Conservation (phyloP, 148 eudicot species). For the Dianthus caryophyllus region DNA sequence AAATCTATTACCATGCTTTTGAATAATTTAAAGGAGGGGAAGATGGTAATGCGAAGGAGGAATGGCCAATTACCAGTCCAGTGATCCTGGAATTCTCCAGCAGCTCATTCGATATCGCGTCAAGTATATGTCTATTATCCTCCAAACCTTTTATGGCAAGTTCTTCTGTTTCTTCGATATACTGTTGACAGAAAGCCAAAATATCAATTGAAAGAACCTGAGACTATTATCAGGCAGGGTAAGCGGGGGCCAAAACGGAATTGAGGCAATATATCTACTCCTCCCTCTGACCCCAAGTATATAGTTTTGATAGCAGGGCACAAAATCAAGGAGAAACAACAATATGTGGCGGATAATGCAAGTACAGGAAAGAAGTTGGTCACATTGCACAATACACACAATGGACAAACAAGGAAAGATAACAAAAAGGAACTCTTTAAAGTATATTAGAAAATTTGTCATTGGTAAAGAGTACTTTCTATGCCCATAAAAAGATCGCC, state of each 20-base stretch:
- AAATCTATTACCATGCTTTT: too few species aligned
- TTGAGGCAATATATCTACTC: not conserved
- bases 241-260: not conserved
- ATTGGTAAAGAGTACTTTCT: too few species aligned
- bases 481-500: too few species aligned
- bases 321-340: too few species aligned
- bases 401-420: not conserved
- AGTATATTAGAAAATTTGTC: too few species aligned
- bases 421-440: too few species aligned
- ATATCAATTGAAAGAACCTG: not conserved
- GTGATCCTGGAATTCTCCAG: conserved; percentile 72
- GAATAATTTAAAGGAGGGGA: not conserved
- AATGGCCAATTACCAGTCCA: conserved; percentile 55
- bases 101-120: conserved; percentile 55
- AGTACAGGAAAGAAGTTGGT: too few species aligned
- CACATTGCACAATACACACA: too few species aligned
- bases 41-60: not conserved
- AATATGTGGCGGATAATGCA: too few species aligned
- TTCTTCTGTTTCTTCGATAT: conserved; percentile 87
- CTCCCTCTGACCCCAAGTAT: too few species aligned
- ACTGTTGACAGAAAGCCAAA: conserved; percentile 37
- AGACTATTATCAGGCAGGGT: conserved; percentile 1
- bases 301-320: too few species aligned
- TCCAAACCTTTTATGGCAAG: conserved; percentile 70
- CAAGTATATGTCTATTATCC: conserved; percentile 74